Conservation (phyloP, 2,329 filamentous ascomycete genomes). For the Ophiocordyceps australis region DNA sequence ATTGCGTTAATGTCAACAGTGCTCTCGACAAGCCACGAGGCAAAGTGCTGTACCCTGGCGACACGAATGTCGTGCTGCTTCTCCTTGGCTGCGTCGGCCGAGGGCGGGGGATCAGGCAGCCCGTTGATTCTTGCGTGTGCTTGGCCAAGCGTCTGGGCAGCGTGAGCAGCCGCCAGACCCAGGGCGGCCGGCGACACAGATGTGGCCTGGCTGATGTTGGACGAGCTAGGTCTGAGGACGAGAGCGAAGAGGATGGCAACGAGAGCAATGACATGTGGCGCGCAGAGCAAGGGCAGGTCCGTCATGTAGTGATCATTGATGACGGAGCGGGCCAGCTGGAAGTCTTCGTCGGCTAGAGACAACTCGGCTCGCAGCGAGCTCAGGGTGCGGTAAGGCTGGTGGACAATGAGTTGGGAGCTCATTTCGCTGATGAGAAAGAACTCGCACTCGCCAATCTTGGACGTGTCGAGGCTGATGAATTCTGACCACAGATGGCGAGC, state of each 20-base stretch:
- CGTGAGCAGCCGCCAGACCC: slow-evolving; percentile 29
- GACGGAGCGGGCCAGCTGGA: slow-evolving; percentile 58
- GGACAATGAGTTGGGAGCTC: slow-evolving; percentile 73
- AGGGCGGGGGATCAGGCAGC: slow-evolving; percentile 2
- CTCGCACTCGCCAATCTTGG: slow-evolving; percentile 82
- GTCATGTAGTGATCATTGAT: slow-evolving; percentile 91
- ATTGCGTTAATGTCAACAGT: slow-evolving; percentile 69
- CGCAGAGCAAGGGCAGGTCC: slow-evolving; percentile 68
- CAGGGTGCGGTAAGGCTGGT: slow-evolving; percentile 78
- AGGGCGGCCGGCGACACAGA: slow-evolving; percentile 15
- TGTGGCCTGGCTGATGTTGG: slow-evolving; percentile 10
- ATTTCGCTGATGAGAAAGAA: slow-evolving; percentile 86
- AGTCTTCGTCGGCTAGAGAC: slow-evolving; percentile 58
- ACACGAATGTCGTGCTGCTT: slow-evolving; percentile 36
- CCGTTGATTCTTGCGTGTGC: slow-evolving; percentile 16
- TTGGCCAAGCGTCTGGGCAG: slow-evolving; percentile 28
- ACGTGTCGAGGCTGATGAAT: slow-evolving; percentile 55
- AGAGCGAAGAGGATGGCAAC: slow-evolving; percentile 71
- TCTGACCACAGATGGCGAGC: slow-evolving; percentile 75
- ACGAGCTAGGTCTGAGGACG: slow-evolving; percentile 48
- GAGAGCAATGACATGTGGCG: slow-evolving; percentile 78
- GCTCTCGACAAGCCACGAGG: slow-evolving; percentile 73
- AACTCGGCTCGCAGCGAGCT: slow-evolving; percentile 53
- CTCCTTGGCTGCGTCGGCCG: slow-evolving; percentile 20
- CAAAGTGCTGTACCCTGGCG: slow-evolving; percentile 45